Base-by-base conservation (phyloP, 495 filamentous ascomycete species). In the Penicillium soppii region DNA sequence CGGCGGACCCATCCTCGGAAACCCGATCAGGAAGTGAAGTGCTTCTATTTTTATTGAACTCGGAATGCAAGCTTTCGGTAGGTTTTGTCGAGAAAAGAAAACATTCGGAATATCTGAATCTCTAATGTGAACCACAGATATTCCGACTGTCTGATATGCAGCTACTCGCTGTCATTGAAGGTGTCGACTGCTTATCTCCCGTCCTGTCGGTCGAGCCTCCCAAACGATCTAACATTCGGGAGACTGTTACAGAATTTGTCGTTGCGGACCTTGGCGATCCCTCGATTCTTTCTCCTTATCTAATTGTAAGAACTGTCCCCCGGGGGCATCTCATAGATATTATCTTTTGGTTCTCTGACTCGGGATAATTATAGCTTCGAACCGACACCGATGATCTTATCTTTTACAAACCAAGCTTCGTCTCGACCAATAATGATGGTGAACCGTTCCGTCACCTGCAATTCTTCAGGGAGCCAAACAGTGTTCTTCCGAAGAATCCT, bases 191-290 rank as follows among this genome's bases (percentile, higher is more conserved):
- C 51, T 80, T 97, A 21, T 87, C 88, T 1, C 85, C 90, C 0
- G 75, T 90, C 9, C 69, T 98, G 19, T 89, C 86, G 5, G 62
- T 75, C 10, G 91, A 91, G 7, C 87, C 82, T 51, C 83, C 81
- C 10, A 84, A 85, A 60, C 81, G 85, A 62, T 82, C 82, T n/a
- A 82, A 81, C 27, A 77, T 80, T 7, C 85, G 84, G 55, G 91
- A 91, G 59, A 72, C 69, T 1, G 60, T 97, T 5, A 80, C 81
- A 16, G 91, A 97, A 62, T 78, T 92, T 22, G 56, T 96, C 22
- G 77, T 96, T 5, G 83, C 91, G 37, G 86, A 97, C 50, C 77
- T 98, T 35, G 94, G 94, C 9, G 90, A 96, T 66, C 61, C 76
- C 7, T 81, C 75, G 17, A 72, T 76, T 25, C 85, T 77, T 53